Evolutionary conservation across 2,329 filamentous ascomycete genomes (phyloP).

Genomic region (Fusarium abutilonis): DNA sequence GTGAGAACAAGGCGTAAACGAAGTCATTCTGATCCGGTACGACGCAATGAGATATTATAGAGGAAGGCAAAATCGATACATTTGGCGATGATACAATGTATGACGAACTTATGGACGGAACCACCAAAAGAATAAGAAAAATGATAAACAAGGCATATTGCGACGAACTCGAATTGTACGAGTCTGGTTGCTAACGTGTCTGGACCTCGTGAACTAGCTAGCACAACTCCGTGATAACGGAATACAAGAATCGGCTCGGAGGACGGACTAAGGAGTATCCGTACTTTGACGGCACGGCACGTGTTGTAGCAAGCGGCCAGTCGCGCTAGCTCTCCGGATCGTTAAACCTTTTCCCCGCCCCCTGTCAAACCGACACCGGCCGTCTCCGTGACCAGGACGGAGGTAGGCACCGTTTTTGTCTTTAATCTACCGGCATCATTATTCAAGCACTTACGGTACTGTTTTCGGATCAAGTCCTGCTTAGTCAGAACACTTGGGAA

Average conservation of each 20-base stretch:
- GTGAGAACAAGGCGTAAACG: slow-evolving; percentile 44
- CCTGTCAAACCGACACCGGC: slow-evolving; percentile 25
- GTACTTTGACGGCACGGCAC: background rate
- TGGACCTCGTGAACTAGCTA: background rate
- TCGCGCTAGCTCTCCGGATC: slow-evolving; percentile 20
- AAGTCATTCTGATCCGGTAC: slow-evolving; percentile 5
- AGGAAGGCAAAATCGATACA: slow-evolving; percentile 35
- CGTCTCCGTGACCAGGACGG: slow-evolving; percentile 35
- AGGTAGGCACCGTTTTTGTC: slow-evolving; percentile 35
- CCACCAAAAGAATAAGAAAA: slow-evolving; percentile 14
- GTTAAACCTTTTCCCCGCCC: slow-evolving; percentile 27
- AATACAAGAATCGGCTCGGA: background rate
- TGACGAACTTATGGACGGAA: slow-evolving; percentile 23
- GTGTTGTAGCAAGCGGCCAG: slow-evolving; percentile 10
- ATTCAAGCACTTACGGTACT: slow-evolving; percentile 6
- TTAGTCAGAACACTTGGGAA: background rate
- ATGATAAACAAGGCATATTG: background rate
- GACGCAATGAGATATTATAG: slow-evolving; percentile 20
- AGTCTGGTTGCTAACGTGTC: background rate
- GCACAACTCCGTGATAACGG: background rate
- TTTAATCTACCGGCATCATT: slow-evolving; percentile 21
- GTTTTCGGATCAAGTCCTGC: background rate
- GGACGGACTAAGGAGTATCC: slow-evolving; percentile 5
- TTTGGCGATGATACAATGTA: slow-evolving; percentile 20
- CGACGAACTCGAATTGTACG: too few relatives aligned